Percentiles rank a stretch among this genome's conserved stretches.
These are phyloP conservation scores for Penicillium tannophilum DNA, from an alignment of 495 filamentous ascomycete species.

Conservation along the genomic window DNA sequence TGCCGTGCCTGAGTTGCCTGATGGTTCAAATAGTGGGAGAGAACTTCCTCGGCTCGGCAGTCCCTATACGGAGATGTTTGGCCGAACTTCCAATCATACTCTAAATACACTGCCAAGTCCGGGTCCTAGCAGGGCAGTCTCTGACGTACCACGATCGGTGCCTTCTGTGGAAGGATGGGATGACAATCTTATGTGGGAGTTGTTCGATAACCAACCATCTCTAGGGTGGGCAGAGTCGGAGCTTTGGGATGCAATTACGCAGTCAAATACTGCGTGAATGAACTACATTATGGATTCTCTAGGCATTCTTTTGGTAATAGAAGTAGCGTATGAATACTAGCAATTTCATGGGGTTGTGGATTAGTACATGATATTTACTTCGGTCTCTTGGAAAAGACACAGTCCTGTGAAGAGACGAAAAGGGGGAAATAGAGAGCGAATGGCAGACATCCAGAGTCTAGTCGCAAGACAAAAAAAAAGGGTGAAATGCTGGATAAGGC, in stretches of 20 bases:
- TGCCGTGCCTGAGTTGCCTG: not conserved
- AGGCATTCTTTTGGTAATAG: not conserved
- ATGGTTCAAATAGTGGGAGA: not conserved
- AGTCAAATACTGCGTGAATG: slow-evolving; percentile 9
- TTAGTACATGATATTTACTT: slow-evolving; percentile 34
- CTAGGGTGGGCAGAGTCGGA: slow-evolving; percentile 36
- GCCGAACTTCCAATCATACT: slow-evolving; percentile 5
- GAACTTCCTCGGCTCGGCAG: not conserved
- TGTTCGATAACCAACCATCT: slow-evolving; percentile 35
- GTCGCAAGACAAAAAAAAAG: slow-evolving; percentile 19
- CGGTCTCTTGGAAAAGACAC: slow-evolving; percentile 23
- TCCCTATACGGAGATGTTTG: slow-evolving; percentile 13
- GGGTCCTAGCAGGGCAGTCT: not conserved
- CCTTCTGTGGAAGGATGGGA: slow-evolving; percentile 27
- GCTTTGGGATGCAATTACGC: slow-evolving; percentile 26
- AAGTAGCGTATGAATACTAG: not conserved
- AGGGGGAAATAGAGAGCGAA: slow-evolving; percentile 12
- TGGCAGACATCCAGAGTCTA: slow-evolving; percentile 28
- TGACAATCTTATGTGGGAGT: slow-evolving; percentile 37
- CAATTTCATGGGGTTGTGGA: slow-evolving; percentile 11
- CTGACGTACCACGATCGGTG: slow-evolving; percentile 10
- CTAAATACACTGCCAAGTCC: slow-evolving; percentile 7
- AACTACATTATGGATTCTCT: not conserved
- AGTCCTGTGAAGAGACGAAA: slow-evolving; percentile 23
- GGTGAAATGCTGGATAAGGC: slow-evolving; percentile 19